A percentile compares a stretch with the other conserved stretches of the same genome.
Evolutionary conservation across 2,329 filamentous ascomycete species (phyloP).

Genomic region (Pseudogymnoascus sp.): DNA sequence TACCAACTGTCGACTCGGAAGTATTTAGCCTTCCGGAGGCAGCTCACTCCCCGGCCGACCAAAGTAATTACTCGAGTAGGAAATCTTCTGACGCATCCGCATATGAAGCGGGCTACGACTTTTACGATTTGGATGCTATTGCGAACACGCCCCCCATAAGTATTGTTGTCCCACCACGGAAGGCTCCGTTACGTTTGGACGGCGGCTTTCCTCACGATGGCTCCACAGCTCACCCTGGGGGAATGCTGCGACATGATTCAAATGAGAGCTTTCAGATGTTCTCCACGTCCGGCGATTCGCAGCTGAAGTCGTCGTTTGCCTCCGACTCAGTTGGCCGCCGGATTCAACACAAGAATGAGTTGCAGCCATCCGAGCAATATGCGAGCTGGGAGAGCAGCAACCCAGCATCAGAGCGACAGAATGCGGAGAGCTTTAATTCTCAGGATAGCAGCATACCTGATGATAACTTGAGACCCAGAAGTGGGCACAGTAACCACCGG

Average conservation of each 20-base stretch:
- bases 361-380: neutral
- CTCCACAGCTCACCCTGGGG: slow-evolving; percentile 25
- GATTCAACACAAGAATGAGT: neutral
- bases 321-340: neutral
- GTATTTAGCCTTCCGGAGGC: slow-evolving; percentile 23
- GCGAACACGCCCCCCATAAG: slow-evolving; percentile 41
- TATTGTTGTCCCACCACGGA: slow-evolving; percentile 29
- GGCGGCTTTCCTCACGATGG: slow-evolving; percentile 17
- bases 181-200: slow-evolving; percentile 17
- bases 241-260: slow-evolving; percentile 43
- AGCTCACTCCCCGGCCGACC: slow-evolving; percentile 13
- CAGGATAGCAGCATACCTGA: neutral
- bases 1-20: slow-evolving; percentile 26
- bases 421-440: slow-evolving; percentile 2
- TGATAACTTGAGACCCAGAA: neutral
- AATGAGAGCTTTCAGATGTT: slow-evolving; percentile 54
- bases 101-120: slow-evolving; percentile 51
- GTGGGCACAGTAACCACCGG: neutral
- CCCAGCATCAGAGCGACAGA: neutral
- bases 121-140: slow-evolving; percentile 52
- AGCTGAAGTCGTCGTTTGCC: slow-evolving; percentile 15
- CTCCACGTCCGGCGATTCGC: slow-evolving; percentile 45
- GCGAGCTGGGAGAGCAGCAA: neutral
- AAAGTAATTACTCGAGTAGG: neutral
- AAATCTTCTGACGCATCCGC: neutral